Base-by-base conservation (phyloP, 2,329 filamentous ascomycete species). In the Diaporthe aspalathi region DNA sequence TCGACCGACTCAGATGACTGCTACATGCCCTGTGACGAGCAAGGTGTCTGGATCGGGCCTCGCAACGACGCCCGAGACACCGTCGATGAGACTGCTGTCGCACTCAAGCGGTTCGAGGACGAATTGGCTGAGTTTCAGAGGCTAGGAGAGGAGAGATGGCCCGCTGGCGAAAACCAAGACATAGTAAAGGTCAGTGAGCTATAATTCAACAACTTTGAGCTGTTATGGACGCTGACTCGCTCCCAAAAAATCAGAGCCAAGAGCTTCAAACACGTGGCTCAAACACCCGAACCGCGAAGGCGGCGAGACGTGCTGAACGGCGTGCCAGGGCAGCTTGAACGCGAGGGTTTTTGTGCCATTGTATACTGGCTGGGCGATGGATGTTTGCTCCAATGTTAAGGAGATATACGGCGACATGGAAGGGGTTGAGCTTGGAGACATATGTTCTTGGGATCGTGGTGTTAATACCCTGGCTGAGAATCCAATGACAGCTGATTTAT, bases 21-120 rank as follows among this genome's bases (percentile, higher is more conserved):
- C 22, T 65, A 65, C n/a, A 65, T 65, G 60, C 60, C 60, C 12
- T 65, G 60, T n/a, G 60, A 65, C 60, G 60, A 65, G 14, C 60
- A 65, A 65, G 60, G 60, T 5, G 60, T 65, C 20, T 65, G 60
- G 60, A 65, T 65, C 29, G 60, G 60, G 4, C 60, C 60, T 50
- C 60, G 60, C 43, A 49, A 32, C 14, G 60, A 49, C 27, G 43
- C 12, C 27, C 22, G 27, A 5, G 57, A 24, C 14, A 24, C 29
- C 3, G 14, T 1, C 43, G 60, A 65, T n/a, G 60, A 50, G 20
- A 14, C 45, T 7, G 29, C 20, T 16, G 45, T 14, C 24, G 60
- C 60, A 17, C 60, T 65, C 16, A 65, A 65, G 60, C 60, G 45
- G 14, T 65, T 65, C 9, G 60, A 65, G n/a, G 60, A 65, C 22